Evolutionary conservation across 1,284 basidiomycete species (phyloP).

Genomic region (Moesziomyces antarcticus): DNA sequence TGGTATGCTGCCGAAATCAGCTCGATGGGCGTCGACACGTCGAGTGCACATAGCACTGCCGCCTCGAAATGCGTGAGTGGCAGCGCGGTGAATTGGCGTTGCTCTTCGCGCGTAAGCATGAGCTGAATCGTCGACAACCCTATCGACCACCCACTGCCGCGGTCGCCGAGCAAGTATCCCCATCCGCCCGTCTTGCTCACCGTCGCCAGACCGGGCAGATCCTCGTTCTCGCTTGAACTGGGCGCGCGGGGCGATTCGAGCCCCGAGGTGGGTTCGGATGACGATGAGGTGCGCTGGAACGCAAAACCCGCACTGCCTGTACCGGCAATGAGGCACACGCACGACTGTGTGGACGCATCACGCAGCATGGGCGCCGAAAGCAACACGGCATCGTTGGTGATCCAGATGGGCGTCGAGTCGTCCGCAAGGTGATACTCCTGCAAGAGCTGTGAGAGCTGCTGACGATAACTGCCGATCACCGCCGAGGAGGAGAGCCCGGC

Average conservation of each 20-base stretch:
- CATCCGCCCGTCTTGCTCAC: conserved; percentile 46
- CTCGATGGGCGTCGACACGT: conserved; percentile 39
- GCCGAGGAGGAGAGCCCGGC: conserved; percentile 34
- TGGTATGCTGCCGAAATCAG: conserved; percentile 44
- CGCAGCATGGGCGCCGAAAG: conserved; percentile 43
- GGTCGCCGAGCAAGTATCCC: conserved; percentile 45
- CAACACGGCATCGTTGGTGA: conserved; percentile 48
- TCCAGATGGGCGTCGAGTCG: conserved; percentile 40
- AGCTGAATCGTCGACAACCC: conserved; percentile 43
- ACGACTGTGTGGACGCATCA: conserved; percentile 25
- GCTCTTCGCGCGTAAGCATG: conserved; percentile 36
- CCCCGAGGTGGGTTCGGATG: neutral
- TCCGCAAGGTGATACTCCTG: conserved; percentile 31
- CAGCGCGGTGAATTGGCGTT: conserved; percentile 22
- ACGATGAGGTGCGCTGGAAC: conserved; percentile 33
- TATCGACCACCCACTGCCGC: conserved; percentile 45
- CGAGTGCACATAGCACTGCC: conserved; percentile 20
- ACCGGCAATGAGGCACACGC: conserved; percentile 47
- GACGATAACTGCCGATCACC: conserved; percentile 29
- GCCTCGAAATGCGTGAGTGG: conserved; percentile 37
- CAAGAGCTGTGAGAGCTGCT: conserved; percentile 28
- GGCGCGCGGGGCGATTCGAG: neutral
- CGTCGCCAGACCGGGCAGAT: conserved; percentile 37
- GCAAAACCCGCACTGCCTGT: conserved; percentile 49
- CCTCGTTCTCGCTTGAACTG: conserved; percentile 28